phyloP scores from a whole-genome alignment of 768 basidiomycete genomes.

The Artomyces pyxidatus region DNA sequence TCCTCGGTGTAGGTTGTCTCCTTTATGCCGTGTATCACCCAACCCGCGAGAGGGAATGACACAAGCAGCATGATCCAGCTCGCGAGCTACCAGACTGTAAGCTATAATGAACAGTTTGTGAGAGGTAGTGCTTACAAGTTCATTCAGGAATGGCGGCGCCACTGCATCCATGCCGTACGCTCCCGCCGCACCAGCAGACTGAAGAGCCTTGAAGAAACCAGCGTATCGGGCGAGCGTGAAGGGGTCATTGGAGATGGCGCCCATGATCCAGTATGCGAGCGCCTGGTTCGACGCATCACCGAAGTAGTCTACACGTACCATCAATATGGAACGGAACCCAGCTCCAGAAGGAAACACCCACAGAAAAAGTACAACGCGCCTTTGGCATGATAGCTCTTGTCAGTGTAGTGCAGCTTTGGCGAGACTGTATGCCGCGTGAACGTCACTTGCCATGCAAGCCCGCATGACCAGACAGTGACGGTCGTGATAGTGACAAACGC shows the following conservation, averaged over 20 bases:
- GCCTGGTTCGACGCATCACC: slow-evolving; percentile 29
- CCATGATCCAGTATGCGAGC: slow-evolving; percentile 33
- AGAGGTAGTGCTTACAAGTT: slow-evolving; percentile 22
- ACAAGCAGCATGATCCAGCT: slow-evolving; percentile 28
- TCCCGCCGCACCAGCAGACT: slow-evolving; percentile 30
- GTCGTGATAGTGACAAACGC: slow-evolving; percentile 23
- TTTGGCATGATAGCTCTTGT: slow-evolving; percentile 26
- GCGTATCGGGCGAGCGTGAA: slow-evolving; percentile 36
- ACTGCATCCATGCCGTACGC: slow-evolving; percentile 40
- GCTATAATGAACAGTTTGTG: background rate
- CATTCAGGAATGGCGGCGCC: slow-evolving; percentile 34
- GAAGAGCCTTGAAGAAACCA: slow-evolving; percentile 35
- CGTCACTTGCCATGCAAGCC: slow-evolving; percentile 34
- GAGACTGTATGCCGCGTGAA: slow-evolving; percentile 23
- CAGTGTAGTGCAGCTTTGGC: slow-evolving; percentile 24
- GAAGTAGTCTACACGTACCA: slow-evolving; percentile 28
- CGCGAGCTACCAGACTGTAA: slow-evolving; percentile 19
- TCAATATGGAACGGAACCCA: background rate
- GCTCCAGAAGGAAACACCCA: slow-evolving; percentile 14
- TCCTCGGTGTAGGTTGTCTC: slow-evolving; percentile 31
- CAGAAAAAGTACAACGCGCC: slow-evolving; percentile 34
- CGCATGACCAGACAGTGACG: slow-evolving; percentile 31
- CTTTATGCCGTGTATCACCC: slow-evolving; percentile 28
- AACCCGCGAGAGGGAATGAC: slow-evolving; percentile 27
- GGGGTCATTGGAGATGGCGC: slow-evolving; percentile 35